Base-by-base conservation (phyloP, 1,139 yeast genomes). In the Ogataea hybrid region DNA sequence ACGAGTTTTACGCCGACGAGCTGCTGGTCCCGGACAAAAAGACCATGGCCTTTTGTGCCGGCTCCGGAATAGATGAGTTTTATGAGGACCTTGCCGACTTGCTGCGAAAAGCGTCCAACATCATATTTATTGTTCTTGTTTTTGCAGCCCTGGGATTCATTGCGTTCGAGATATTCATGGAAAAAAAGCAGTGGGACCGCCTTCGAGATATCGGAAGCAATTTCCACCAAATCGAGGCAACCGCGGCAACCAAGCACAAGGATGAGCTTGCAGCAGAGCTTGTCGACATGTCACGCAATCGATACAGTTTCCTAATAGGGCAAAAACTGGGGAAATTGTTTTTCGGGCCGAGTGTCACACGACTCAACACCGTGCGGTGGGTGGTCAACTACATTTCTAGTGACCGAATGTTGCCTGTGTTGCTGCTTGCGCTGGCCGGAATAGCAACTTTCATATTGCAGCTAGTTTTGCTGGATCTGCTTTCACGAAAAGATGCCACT, bases 111-210 rank as follows among this genome's bases (percentile, higher is more conserved):
- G 48, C 69, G 2, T 58, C 73, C 16, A 66, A 64, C 16, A 58
- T 69, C 2, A 57, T 77, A 7, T 57, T 77, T 6, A 60, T 70
- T 2, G 21, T 71, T 1, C 52, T 82, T 27, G 51, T 68, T 0
- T 40, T 77, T 0, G 58, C 46, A 2, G 73, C 80, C 0, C 35
- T 73, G 0, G 36, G 59, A 0, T 63, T 64, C 1, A 58, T 77
- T 25, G 44, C 70, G 1, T 77, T 77, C 0, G 63, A 70, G 5
- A 67, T 68, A 2, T 71, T 66, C 50, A 51, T 62, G 20, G 84
- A 79, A 44, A 63, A 64, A 35, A 58, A 65, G 35, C 58, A 64
- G n/a, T 83, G 88, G 88, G 64, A 54, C 32, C 67, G 71, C 49
- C 52, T 77, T 31, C 52, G 52, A 11, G 53, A 60, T 11, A 48